These are phyloP conservation scores for Nissolia schottii DNA, from an alignment of 306 rosid species.

Conservation along the genomic window DNA sequence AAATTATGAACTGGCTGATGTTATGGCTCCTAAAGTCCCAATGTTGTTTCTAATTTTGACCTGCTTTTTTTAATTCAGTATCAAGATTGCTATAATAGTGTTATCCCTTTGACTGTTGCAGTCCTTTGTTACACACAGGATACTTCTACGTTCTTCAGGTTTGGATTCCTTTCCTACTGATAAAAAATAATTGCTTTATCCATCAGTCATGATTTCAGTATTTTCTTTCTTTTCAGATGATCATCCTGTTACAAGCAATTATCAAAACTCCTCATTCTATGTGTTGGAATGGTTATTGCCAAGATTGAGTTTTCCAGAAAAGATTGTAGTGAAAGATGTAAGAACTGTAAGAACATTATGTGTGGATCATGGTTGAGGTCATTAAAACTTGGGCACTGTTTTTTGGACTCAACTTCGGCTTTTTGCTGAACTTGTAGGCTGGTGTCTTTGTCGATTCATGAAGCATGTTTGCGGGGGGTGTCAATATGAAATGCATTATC, in stretches of 20 bases:
- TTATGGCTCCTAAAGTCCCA: not conserved
- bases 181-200: conserved; percentile 13
- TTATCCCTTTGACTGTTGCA: conserved; percentile 38
- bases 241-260: conserved; percentile 27
- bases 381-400: not conserved
- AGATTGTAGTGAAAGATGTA: conserved; percentile 67
- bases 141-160: conserved; percentile 74
- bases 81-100: conserved; percentile 21
- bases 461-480: conserved; percentile 15
- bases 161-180: conserved; percentile 13
- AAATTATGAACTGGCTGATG: conserved; percentile 3
- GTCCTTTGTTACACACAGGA: conserved; percentile 82
- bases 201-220: not conserved
- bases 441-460: conserved; percentile 46
- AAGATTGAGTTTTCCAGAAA: conserved; percentile 42
- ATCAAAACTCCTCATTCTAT: conserved; percentile 40
- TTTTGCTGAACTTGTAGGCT: conserved; percentile 43
- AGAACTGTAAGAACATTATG: conserved; percentile 35
- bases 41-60: not conserved
- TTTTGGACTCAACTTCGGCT: not conserved
- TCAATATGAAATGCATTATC: conserved; percentile 6
- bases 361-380: not conserved
- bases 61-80: not conserved
- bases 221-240: conserved; percentile 47
- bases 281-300: conserved; percentile 80